These are phyloP conservation scores for Berkeleyomyces rouxiae DNA, from an alignment of 2,329 filamentous ascomycete species.

Conservation along the genomic window DNA sequence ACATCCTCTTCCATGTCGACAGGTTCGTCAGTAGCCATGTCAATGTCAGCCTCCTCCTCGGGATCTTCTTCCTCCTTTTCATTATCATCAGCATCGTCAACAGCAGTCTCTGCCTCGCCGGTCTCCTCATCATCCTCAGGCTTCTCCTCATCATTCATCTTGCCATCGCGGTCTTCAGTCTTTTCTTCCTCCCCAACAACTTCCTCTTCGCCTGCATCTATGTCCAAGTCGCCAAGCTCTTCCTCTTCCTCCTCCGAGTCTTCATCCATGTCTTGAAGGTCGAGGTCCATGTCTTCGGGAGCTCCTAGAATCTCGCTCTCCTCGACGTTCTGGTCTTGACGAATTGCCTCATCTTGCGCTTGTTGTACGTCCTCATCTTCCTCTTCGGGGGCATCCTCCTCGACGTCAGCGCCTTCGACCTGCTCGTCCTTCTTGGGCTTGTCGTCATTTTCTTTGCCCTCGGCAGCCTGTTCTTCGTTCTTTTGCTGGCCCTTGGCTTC, in stretches of 20 bases:
- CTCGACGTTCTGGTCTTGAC: constrained; percentile 57
- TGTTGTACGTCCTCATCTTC: constrained; percentile 32
- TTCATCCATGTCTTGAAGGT: constrained; percentile 50
- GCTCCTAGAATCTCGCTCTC: constrained; percentile 70
- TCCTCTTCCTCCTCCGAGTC: constrained; percentile 26
- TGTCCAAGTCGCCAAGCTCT: constrained; percentile 41
- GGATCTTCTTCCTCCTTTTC: constrained; percentile 19
- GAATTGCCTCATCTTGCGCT: constrained; percentile 38
- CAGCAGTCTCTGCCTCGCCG: constrained; percentile 29
- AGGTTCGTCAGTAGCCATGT: constrained; percentile 14
- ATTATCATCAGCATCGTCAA: constrained; percentile 18
- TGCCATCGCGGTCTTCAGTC: constrained; percentile 25
- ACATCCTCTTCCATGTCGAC: constrained; percentile 23
- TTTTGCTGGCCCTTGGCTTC: constrained; percentile 53
- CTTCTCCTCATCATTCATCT: constrained; percentile 42
- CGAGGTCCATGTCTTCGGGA: constrained; percentile 76
- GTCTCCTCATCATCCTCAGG: constrained; percentile 38
- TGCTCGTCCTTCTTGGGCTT: constrained; percentile 33
- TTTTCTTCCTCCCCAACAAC: constrained; percentile 23
- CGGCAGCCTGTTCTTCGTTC: constrained; percentile 40
- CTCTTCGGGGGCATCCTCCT: constrained; percentile 21
- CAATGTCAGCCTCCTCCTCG: constrained; percentile 12
- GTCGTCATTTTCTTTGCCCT: constrained; percentile 37
- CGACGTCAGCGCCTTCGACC: constrained; percentile 20
- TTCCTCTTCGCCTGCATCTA: constrained; percentile 22